These are phyloP conservation scores for Pelargonium cotyledonis DNA, from an alignment of 441 rosid genomes.

Conservation along the genomic window DNA sequence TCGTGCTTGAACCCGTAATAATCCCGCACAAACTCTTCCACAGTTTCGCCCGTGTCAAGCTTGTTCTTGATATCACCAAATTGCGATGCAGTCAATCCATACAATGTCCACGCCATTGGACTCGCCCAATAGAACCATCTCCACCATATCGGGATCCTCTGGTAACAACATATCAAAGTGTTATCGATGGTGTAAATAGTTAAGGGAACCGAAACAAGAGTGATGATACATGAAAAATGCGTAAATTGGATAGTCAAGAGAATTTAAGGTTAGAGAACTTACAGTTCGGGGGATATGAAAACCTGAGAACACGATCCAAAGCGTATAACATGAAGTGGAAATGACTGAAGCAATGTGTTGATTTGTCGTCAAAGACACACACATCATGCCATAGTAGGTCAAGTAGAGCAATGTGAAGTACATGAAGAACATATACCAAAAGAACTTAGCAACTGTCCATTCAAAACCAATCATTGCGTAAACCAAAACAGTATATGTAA, in stretches of 20 bases:
- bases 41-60: constrained; percentile 43
- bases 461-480: constrained; percentile 54
- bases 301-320: constrained; percentile 64
- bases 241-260: no score
- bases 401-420: constrained; percentile 45
- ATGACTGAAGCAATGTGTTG: constrained; percentile 40
- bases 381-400: constrained; percentile 60
- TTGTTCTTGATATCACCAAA: constrained; percentile 46
- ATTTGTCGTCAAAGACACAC: constrained; percentile 49
- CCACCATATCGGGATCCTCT: constrained; percentile 87
- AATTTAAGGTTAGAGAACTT: constrained; percentile 10
- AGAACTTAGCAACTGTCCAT: constrained; percentile 25
- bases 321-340: constrained; percentile 30
- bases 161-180: constrained; percentile 12
- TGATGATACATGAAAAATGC: no score
- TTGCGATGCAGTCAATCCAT: constrained; percentile 67
- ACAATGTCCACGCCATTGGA: constrained; percentile 62
- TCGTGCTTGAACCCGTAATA: constrained; percentile 56
- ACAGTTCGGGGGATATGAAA: constrained; percentile 46
- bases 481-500: constrained; percentile 43
- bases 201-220: no score
- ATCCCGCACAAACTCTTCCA: constrained; percentile 42
- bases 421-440: constrained; percentile 33
- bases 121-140: constrained; percentile 76
- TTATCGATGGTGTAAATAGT: background rate